Conservation (phyloP, 306 rosid genomes). For the Ochetophila trinervis region DNA sequence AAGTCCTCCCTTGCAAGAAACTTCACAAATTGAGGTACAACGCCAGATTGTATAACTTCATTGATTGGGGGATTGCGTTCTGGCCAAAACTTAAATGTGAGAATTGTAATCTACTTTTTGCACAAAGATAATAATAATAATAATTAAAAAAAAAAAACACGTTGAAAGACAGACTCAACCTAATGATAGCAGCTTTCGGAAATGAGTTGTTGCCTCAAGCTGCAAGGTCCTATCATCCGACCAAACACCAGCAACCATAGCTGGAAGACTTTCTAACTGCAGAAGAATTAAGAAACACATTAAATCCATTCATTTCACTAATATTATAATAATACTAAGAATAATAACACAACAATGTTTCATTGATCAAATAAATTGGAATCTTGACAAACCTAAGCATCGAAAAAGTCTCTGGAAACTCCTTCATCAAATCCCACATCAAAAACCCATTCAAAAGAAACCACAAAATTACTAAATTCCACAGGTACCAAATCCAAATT, state of each 20-base stretch:
- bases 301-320: no score
- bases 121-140: neutral
- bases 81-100: neutral
- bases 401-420: no score
- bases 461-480: no score
- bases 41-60: neutral
- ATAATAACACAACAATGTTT: no score
- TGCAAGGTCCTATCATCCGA: neutral
- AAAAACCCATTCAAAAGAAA: no score
- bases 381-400: no score
- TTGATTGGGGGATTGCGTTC: neutral
- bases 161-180: neutral
- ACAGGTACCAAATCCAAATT: no score
- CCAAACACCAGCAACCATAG: neutral
- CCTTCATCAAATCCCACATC: no score
- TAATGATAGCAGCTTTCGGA: neutral
- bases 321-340: no score
- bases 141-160: neutral
- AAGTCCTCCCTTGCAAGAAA: neutral
- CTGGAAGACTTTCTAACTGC: neutral
- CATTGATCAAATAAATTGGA: no score
- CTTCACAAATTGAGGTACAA: neutral
- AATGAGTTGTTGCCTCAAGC: conserved; percentile 1
- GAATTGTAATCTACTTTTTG: neutral
- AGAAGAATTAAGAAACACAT: neutral